phyloP scores from a whole-genome alignment of 805 yeast genomes.

The Clavispora santaluciae region DNA sequence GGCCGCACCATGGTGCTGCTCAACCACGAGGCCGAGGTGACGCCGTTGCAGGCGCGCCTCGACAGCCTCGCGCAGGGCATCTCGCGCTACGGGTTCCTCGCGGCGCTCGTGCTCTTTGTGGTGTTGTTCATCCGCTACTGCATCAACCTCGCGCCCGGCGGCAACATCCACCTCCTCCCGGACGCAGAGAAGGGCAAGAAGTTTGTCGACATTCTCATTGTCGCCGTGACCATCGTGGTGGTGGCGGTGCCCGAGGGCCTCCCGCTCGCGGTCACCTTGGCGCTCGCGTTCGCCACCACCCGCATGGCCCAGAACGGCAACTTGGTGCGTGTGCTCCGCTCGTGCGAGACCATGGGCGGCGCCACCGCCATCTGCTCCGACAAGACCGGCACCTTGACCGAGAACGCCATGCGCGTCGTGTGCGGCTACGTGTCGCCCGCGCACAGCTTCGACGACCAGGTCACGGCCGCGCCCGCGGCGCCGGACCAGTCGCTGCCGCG shows the following conservation, averaged over 20 bases:
- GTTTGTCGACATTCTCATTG: slow-evolving; percentile 81
- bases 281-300: slow-evolving; percentile 96
- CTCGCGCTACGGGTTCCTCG: slow-evolving; percentile 87
- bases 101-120: slow-evolving; percentile 76
- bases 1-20: slow-evolving; percentile 88
- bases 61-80: slow-evolving; percentile 85
- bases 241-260: slow-evolving; percentile 99
- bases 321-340: slow-evolving; percentile 84
- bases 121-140: slow-evolving; percentile 75
- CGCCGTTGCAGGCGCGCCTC: slow-evolving; percentile 84
- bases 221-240: slow-evolving; percentile 87
- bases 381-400: slow-evolving; percentile 95
- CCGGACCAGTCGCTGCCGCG: slow-evolving; percentile 4
- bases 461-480: background rate
- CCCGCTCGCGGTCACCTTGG: slow-evolving; percentile 94
- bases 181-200: slow-evolving; percentile 77
- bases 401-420: slow-evolving; percentile 88
- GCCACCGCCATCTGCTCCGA: slow-evolving; percentile 97
- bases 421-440: slow-evolving; percentile 43
- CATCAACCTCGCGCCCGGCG: slow-evolving; percentile 52
- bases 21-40: slow-evolving; percentile 68
- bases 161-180: slow-evolving; percentile 38
- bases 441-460: slow-evolving; percentile 42
- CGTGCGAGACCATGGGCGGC: slow-evolving; percentile 99
- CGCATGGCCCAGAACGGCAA: slow-evolving; percentile 97